Percentiles rank a stretch among this genome's conserved stretches.
Conservation (phyloP, 2,329 filamentous ascomycete genomes). For the Fusarium temperatum region DNA sequence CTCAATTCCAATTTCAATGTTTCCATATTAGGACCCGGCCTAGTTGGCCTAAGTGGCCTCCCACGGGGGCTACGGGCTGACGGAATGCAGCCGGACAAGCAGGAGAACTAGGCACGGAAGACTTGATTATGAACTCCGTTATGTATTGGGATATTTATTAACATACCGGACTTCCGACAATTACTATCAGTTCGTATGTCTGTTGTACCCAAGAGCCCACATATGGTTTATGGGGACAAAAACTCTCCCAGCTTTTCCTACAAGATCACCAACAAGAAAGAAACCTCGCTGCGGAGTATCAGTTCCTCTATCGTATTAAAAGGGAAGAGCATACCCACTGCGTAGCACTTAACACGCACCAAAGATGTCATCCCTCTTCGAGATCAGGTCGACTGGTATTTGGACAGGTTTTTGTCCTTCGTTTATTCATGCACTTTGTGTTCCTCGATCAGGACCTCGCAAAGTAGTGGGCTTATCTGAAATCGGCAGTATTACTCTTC, state of each 20-base stretch:
- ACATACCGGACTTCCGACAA: neutral
- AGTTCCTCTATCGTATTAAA: neutral
- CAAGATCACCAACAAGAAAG: neutral
- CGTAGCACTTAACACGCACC: constrained; percentile 1
- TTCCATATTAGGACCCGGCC: constrained; percentile 35
- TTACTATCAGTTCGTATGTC: neutral
- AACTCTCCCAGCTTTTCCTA: neutral
- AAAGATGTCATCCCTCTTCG: neutral
- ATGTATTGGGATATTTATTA: constrained; percentile 1
- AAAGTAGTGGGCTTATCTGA: neutral
- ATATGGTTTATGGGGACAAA: neutral
- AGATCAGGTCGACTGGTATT: neutral
- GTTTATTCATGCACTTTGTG: neutral
- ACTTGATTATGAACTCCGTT: neutral
- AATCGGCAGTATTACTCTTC: neutral
- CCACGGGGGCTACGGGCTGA: constrained; percentile 32
- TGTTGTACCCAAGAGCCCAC: neutral
- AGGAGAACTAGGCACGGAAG: neutral
- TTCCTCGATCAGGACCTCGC: neutral
- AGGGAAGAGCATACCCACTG: neutral
- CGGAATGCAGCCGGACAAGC: constrained; percentile 29
- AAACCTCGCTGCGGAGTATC: neutral
- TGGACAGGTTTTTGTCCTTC: neutral
- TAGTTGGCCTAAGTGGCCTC: constrained; percentile 36
- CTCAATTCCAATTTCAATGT: constrained; percentile 35